These are phyloP conservation scores for Penicillium sp. DNA, from an alignment of 2,329 filamentous ascomycete genomes.

Conservation along the genomic window DNA sequence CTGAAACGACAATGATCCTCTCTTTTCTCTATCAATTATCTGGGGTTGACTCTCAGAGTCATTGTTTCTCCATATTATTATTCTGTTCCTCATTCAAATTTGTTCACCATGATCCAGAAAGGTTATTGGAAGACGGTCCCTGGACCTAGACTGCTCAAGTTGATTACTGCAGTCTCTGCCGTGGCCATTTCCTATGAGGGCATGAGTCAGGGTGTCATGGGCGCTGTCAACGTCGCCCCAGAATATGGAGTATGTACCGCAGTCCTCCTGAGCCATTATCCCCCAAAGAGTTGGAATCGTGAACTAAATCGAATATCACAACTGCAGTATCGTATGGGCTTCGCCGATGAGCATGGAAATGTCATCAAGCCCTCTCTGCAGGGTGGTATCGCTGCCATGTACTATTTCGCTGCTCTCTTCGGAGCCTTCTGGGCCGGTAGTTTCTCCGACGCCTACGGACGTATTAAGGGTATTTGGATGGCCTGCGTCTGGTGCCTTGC, in stretches of 20 bases:
- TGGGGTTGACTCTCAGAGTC: background rate
- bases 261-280: slow-evolving; percentile 1
- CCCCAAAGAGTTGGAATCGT: background rate
- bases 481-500: slow-evolving; percentile 24
- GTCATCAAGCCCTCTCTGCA: slow-evolving; percentile 37
- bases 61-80: background rate
- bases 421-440: slow-evolving; percentile 23
- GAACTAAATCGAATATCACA: slow-evolving; percentile 3
- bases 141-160: slow-evolving; percentile 7
- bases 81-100: background rate
- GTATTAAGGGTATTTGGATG: slow-evolving; percentile 26
- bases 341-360: slow-evolving; percentile 10
- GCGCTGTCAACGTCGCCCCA: slow-evolving; percentile 40
- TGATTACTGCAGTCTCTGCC: slow-evolving; percentile 17
- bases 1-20: background rate
- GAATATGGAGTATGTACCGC: slow-evolving; percentile 28
- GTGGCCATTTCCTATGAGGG: slow-evolving; percentile 21
- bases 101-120: slow-evolving; percentile 5
- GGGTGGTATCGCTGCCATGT: slow-evolving; percentile 43
- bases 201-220: slow-evolving; percentile 26
- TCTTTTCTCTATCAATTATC: background rate
- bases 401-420: slow-evolving; percentile 33
- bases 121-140: slow-evolving; percentile 7
- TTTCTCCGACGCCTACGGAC: slow-evolving; percentile 22
- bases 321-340: slow-evolving; percentile 7